Conservation (phyloP, 140 eudicot genomes). For the Bidens hawaiensis region DNA sequence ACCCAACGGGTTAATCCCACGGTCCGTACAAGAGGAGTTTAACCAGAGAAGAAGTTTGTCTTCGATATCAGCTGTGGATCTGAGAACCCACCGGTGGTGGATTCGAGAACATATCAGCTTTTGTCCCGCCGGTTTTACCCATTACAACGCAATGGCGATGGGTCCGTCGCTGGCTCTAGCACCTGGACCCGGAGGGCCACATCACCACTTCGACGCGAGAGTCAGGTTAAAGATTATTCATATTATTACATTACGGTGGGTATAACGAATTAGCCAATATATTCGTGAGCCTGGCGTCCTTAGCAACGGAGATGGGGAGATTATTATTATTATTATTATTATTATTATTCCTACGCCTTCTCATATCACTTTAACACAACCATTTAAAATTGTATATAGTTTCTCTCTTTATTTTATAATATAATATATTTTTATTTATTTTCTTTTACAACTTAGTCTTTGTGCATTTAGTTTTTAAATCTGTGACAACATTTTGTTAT, state of each 20-base stretch:
- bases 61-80: conserved; percentile 84
- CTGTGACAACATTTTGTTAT: too few species aligned
- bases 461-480: too few species aligned
- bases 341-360: too few species aligned
- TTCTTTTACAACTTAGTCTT: too few species aligned
- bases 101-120: conserved; percentile 47
- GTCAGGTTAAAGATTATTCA: conserved; percentile 86
- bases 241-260: conserved; percentile 85
- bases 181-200: conserved; percentile 93
- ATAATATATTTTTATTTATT: too few species aligned
- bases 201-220: conserved; percentile 83
- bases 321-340: too few species aligned
- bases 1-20: conserved; percentile 56
- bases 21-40: conserved; percentile 74
- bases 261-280: conserved; percentile 93
- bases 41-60: conserved; percentile 62
- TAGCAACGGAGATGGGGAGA: conserved; percentile 94
- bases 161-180: conserved; percentile 91
- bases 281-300: conserved; percentile 68
- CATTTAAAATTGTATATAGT: too few species aligned
- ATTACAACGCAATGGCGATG: conserved; percentile 60
- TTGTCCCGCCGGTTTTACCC: conserved; percentile 40
- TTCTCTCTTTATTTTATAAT: too few species aligned
- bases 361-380: too few species aligned
- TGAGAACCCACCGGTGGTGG: conserved; percentile 64